Conservation (phyloP, 306 rosid genomes). For the Arachis hypogaea region DNA sequence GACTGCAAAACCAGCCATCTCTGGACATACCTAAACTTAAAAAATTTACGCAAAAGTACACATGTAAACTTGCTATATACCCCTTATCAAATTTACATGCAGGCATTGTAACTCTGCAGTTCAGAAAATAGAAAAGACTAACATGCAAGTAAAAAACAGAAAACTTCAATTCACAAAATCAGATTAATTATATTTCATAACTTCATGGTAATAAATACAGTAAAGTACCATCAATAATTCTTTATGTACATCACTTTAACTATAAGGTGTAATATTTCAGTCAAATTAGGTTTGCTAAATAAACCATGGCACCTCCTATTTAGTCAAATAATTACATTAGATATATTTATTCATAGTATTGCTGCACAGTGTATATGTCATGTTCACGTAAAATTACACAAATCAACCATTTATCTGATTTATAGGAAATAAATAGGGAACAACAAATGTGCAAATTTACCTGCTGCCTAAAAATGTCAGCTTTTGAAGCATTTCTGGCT, state of each 20-base stretch:
- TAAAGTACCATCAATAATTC: not conserved
- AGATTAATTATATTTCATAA: not conserved
- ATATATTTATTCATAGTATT: not conserved
- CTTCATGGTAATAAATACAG: not conserved
- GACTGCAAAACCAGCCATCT: constrained; percentile 14
- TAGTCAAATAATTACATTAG: constrained; percentile 1
- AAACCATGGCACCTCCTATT: not conserved
- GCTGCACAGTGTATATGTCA: not conserved
- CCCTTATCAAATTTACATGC: not conserved
- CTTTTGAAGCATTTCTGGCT: constrained; percentile 87
- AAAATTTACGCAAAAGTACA: not conserved
- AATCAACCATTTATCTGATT: constrained; percentile 1
- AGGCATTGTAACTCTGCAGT: constrained; percentile 6
- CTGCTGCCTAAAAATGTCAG: constrained; percentile 87
- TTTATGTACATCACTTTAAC: not conserved
- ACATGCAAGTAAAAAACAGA: not conserved
- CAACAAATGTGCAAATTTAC: constrained; percentile 44
- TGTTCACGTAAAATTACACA: constrained; percentile 11
- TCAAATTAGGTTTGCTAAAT: not conserved
- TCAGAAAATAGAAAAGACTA: not conserved
- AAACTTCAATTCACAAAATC: not conserved
- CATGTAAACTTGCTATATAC: constrained; percentile 13
- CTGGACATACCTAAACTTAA: constrained; percentile 15
- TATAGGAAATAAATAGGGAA: constrained; percentile 9
- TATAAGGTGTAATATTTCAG: constrained; percentile 1